Conservation (phyloP, 805 yeast genomes). For the Scheffersomyces ergatensis region DNA sequence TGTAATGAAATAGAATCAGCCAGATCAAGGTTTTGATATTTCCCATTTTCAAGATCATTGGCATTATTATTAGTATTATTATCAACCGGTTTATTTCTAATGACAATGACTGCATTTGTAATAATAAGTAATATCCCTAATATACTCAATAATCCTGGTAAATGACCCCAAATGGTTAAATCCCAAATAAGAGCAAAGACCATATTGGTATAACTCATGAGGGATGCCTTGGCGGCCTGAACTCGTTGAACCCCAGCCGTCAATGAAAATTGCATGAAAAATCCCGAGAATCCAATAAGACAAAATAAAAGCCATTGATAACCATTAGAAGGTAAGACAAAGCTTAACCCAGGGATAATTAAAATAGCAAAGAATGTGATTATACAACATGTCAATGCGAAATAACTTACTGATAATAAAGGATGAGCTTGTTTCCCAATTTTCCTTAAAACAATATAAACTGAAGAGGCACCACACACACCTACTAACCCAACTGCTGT, state of each 20-base stretch:
- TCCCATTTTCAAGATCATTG: conserved; percentile 6
- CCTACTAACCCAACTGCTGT: conserved; percentile 63
- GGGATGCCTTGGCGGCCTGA: conserved; percentile 69
- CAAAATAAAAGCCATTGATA: conserved; percentile 66
- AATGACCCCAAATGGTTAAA: conserved; percentile 63
- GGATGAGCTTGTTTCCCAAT: conserved; percentile 83
- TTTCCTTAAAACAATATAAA: conserved; percentile 67
- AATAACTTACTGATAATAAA: conserved; percentile 72
- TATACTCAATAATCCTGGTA: conserved; percentile 67
- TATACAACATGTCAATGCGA: conserved; percentile 59
- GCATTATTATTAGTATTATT: conserved; percentile 4
- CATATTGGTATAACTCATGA: conserved; percentile 74
- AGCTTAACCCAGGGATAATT: conserved; percentile 54
- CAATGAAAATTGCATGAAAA: conserved; percentile 72
- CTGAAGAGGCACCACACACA: conserved; percentile 65
- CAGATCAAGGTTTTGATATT: conserved; percentile 7
- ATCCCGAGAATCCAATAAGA: conserved; percentile 73
- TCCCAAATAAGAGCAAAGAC: conserved; percentile 80
- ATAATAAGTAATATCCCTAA: conserved; percentile 70
- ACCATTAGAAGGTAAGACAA: conserved; percentile 57
- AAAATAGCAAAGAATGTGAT: conserved; percentile 53
- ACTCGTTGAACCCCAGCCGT: conserved; percentile 86
- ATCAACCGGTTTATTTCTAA: conserved; percentile 13
- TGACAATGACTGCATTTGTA: conserved; percentile 59
- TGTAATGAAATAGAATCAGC: conserved; percentile 22